A percentile compares a stretch with the other conserved stretches of the same genome.
Evolutionary conservation across 148 eudicot species (phyloP).

Genomic region (Fagopyrum esculentum): DNA sequence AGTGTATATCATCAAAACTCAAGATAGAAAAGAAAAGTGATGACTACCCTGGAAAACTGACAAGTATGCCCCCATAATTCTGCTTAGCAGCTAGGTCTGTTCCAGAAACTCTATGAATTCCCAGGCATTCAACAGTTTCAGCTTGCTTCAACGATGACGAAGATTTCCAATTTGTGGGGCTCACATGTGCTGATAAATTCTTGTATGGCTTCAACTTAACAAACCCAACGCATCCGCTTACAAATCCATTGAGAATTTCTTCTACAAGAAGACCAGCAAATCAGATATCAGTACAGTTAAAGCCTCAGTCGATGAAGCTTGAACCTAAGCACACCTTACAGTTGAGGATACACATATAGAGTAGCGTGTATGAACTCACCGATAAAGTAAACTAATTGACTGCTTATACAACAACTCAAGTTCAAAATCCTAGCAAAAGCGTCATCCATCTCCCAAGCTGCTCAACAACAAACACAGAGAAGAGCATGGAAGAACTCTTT

Average conservation of each 20-base stretch:
- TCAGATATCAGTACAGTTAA: neutral
- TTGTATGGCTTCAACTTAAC: slow-evolving; percentile 19
- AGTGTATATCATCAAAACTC: neutral
- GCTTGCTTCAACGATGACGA: slow-evolving; percentile 22
- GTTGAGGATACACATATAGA: neutral
- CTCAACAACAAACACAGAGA: slow-evolving; percentile 2
- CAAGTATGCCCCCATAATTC: slow-evolving; percentile 23
- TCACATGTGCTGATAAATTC: slow-evolving; percentile 22
- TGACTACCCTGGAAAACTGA: slow-evolving; percentile 47
- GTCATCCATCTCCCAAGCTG: slow-evolving; percentile 42
- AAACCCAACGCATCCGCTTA: slow-evolving; percentile 27
- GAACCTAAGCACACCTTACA: neutral
- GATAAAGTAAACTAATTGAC: slow-evolving; percentile 41
- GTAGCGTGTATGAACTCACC: slow-evolving; percentile 36
- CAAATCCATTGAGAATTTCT: slow-evolving; percentile 44
- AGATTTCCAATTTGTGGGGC: slow-evolving; percentile 21
- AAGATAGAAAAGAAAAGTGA: neutral
- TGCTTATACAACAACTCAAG: slow-evolving; percentile 48
- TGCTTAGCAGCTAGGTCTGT: slow-evolving; percentile 23
- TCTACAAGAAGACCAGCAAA: slow-evolving; percentile 24
- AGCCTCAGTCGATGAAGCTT: neutral
- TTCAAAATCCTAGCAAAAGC: slow-evolving; percentile 51
- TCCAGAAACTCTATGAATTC: neutral
- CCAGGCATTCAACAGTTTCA: slow-evolving; percentile 9
- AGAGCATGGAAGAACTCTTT: neutral